A percentile compares a stretch with the other conserved stretches of the same genome.
Conservation (phyloP, 2,329 filamentous ascomycete species). For the Gnomoniopsis smithogilvyi region DNA sequence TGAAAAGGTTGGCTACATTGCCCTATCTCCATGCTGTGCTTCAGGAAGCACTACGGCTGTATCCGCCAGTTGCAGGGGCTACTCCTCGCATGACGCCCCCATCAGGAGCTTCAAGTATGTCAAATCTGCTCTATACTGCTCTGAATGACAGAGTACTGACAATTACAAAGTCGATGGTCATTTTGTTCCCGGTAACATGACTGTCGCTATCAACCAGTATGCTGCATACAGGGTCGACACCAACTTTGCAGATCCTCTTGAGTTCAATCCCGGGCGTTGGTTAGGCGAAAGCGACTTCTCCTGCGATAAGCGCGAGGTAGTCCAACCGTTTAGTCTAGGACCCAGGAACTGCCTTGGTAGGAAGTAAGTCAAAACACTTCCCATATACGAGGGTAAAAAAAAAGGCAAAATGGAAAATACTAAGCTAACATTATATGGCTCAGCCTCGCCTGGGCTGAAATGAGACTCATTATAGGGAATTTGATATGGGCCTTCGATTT, state of each 20-base stretch:
- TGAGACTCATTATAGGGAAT: not conserved
- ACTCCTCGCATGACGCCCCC: not conserved
- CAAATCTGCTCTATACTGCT: not conserved
- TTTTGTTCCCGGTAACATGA: not conserved
- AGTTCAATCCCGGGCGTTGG: constrained; percentile 5
- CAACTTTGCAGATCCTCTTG: not conserved
- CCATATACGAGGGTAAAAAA: not conserved
- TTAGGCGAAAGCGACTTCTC: not conserved
- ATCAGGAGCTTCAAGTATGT: not conserved
- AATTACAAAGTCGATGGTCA: not conserved
- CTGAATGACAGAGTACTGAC: not conserved
- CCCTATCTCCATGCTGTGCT: constrained; percentile 33
- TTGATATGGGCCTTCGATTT: not conserved
- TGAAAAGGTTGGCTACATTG: constrained; percentile 24
- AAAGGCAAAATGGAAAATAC: not conserved
- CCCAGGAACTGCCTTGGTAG: constrained; percentile 30
- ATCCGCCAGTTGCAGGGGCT: constrained; percentile 23
- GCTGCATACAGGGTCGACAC: not conserved
- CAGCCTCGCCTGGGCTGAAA: constrained; percentile 1
- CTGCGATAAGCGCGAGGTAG: constrained; percentile 21
- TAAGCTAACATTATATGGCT: not conserved
- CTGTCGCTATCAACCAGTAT: not conserved
- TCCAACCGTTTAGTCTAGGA: constrained; percentile 29
- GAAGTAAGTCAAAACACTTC: constrained; percentile 13
- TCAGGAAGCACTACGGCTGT: constrained; percentile 35